These are phyloP conservation scores for Gillenia trifoliata DNA, from an alignment of 306 rosid genomes.

Conservation along the genomic window DNA sequence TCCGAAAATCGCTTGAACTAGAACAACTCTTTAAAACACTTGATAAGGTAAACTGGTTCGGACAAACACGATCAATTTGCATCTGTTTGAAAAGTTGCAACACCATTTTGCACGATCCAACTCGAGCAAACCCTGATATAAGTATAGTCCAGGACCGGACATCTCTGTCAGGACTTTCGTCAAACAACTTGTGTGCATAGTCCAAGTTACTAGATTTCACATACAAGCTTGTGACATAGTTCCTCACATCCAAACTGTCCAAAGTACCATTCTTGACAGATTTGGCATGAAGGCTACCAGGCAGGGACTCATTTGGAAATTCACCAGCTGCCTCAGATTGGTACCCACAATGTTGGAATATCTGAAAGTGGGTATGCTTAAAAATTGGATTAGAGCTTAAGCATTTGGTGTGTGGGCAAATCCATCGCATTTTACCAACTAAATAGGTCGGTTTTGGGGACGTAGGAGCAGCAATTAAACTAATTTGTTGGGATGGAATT, in stretches of 20 bases:
- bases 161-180: conserved; percentile 52
- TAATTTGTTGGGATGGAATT: too few species aligned
- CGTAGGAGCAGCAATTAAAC: too few species aligned
- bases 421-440: conserved; percentile 28
- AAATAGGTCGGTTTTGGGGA: neutral
- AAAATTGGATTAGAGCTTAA: conserved; percentile 2
- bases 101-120: conserved; percentile 36
- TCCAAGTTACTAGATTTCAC: conserved; percentile 42
- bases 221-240: conserved; percentile 34
- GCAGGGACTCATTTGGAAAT: conserved; percentile 15
- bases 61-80: conserved; percentile 51
- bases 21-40: conserved; percentile 63
- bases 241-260: conserved; percentile 30
- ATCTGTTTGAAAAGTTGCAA: conserved; percentile 55
- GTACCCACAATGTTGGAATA: conserved; percentile 21
- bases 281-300: conserved; percentile 48
- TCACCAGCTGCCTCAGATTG: conserved; percentile 25
- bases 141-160: conserved; percentile 70
- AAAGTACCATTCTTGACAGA: conserved; percentile 49
- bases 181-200: conserved; percentile 59
- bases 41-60: conserved; percentile 68
- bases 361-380: conserved; percentile 13
- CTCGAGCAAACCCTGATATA: conserved; percentile 63
- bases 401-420: conserved; percentile 17
- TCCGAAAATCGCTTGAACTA: conserved; percentile 32